Percentiles rank a stretch among this genome's conserved stretches.
Conservation (phyloP, 2,329 filamentous ascomycete species). For the Ilyonectria destructans region DNA sequence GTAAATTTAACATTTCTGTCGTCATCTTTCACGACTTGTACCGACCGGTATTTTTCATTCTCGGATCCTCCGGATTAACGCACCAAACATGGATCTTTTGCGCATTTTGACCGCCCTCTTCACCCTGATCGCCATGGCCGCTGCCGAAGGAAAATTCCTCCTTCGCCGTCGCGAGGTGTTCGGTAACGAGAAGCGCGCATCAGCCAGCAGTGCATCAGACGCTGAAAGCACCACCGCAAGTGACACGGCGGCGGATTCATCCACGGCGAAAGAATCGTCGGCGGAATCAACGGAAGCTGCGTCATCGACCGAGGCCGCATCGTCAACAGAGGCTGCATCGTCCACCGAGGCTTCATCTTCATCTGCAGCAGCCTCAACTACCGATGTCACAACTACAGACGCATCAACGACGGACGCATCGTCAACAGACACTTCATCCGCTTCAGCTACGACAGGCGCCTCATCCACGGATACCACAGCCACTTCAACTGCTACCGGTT, state of each 20-base stretch:
- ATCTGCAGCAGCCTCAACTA: background rate
- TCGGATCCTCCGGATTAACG: background rate
- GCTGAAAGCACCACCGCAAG: background rate
- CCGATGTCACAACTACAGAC: background rate
- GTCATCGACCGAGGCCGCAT: background rate
- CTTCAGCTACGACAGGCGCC: background rate
- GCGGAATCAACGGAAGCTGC: background rate
- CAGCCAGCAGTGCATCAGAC: constrained; percentile 3
- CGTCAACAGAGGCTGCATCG: background rate
- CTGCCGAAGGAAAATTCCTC: constrained; percentile 1
- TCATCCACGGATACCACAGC: constrained; percentile 5
- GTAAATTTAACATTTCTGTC: background rate
- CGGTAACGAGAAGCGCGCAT: background rate
- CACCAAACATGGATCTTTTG: constrained; percentile 7
- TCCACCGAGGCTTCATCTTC: background rate
- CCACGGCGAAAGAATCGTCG: background rate
- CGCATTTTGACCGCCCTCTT: constrained; percentile 1
- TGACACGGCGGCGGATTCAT: background rate
- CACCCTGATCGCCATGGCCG: constrained; percentile 3
- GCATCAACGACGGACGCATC: background rate
- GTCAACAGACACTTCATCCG: background rate
- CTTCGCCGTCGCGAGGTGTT: constrained; percentile 9
- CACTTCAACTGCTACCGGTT: background rate
- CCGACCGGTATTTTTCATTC: background rate
- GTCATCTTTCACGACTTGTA: background rate